Evolutionary conservation across 2,329 filamentous ascomycete species (phyloP).

Genomic region (Magnaporthales sp.): DNA sequence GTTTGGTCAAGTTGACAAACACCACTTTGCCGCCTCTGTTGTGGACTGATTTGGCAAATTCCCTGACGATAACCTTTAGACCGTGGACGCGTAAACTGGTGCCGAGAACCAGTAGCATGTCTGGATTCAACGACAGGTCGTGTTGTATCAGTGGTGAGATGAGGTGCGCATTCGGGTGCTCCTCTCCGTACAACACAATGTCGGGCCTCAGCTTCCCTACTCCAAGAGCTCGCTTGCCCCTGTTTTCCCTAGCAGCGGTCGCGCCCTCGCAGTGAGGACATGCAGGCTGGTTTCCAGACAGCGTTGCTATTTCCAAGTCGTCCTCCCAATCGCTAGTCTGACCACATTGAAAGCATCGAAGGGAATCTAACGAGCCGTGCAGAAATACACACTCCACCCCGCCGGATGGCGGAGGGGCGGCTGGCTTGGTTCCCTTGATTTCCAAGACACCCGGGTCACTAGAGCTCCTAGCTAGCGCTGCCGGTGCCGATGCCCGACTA

Average conservation of each 20-base stretch:
- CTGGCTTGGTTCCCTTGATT: background rate
- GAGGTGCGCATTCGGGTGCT: constrained; percentile 59
- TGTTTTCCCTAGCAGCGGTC: constrained; percentile 52
- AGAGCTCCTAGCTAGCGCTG: constrained; percentile 6
- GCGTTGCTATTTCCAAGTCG: constrained; percentile 43
- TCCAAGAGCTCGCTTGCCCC: constrained; percentile 57
- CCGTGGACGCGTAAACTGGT: constrained; percentile 65
- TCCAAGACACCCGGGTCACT: constrained; percentile 11
- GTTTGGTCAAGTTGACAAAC: constrained; percentile 66
- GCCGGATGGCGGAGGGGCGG: constrained; percentile 15
- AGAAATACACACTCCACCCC: constrained; percentile 62
- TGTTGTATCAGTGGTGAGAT: constrained; percentile 62
- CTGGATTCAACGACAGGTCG: constrained; percentile 55
- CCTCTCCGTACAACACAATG: constrained; percentile 67
- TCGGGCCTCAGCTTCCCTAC: constrained; percentile 62
- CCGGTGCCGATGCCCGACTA: constrained; percentile 3
- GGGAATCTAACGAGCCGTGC: constrained; percentile 56
- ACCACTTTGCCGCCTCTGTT: constrained; percentile 59
- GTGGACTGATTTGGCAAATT: constrained; percentile 65
- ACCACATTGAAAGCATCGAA: constrained; percentile 56
- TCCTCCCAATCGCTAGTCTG: constrained; percentile 53
- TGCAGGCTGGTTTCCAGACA: constrained; percentile 56
- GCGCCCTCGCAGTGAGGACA: constrained; percentile 58
- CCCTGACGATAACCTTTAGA: constrained; percentile 59
- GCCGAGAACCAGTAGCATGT: constrained; percentile 61